Conservation (phyloP, 2,329 filamentous ascomycete genomes). For the Chaetomiaceae sp. region DNA sequence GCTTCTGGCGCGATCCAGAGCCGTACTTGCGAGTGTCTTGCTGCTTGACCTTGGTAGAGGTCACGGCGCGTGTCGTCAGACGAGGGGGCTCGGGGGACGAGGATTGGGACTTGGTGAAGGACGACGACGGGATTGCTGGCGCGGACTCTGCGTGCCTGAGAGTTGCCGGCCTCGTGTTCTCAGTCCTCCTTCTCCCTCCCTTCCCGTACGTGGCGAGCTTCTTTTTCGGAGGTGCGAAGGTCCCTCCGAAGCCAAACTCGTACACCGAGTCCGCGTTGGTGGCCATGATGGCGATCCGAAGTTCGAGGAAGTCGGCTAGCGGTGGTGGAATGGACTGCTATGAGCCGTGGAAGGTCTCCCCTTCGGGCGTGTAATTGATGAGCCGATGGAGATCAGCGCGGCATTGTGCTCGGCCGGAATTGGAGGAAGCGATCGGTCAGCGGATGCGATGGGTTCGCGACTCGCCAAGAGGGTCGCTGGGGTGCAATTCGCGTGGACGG, state of each 20-base stretch:
- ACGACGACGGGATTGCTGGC: slow-evolving; percentile 13
- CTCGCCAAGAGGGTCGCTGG: not conserved
- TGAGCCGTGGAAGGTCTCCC: not conserved
- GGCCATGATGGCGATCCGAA: slow-evolving; percentile 15
- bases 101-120: slow-evolving; percentile 13
- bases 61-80: not conserved
- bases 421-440: not conserved
- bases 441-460: not conserved
- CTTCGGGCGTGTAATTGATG: not conserved
- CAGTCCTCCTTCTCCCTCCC: slow-evolving; percentile 23
- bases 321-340: not conserved
- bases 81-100: slow-evolving; percentile 20
- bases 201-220: slow-evolving; percentile 32
- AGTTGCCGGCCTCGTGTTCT: slow-evolving; percentile 11
- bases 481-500: not conserved
- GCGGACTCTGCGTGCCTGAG: slow-evolving; percentile 19
- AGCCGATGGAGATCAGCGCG: not conserved
- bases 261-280: slow-evolving; percentile 18
- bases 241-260: slow-evolving; percentile 23
- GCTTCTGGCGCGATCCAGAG: slow-evolving; percentile 7
- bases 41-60: slow-evolving; percentile 10
- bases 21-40: slow-evolving; percentile 3
- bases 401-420: not conserved
- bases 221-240: slow-evolving; percentile 28
- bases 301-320: not conserved